Evolutionary conservation across 2,329 filamentous ascomycete species (phyloP).

Genomic region (Pseudocercospora pini-densiflorae): DNA sequence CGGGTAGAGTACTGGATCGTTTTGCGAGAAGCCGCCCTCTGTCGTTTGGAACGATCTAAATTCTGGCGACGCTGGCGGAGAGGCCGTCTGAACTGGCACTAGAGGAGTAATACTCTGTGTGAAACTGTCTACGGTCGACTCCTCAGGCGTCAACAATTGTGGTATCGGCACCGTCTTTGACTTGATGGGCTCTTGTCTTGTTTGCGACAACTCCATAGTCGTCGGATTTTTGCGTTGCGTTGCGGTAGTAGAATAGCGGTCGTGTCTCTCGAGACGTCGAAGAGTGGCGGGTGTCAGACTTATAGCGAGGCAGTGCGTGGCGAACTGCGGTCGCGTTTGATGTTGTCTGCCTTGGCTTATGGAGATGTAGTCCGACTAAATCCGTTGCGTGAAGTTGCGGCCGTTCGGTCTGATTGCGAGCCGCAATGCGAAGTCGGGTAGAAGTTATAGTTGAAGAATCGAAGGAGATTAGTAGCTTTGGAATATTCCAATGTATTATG

Average conservation of each 20-base stretch:
- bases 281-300: conserved; percentile 18
- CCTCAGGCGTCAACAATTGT: conserved; percentile 31
- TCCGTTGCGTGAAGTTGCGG: conserved; percentile 21
- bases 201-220: conserved; percentile 26
- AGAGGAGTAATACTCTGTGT: neutral
- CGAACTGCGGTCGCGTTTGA: conserved; percentile 27
- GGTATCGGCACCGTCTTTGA: conserved; percentile 14
- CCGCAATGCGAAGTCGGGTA: neutral
- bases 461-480: conserved; percentile 4
- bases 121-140: conserved; percentile 29
- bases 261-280: conserved; percentile 2
- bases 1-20: conserved; percentile 29
- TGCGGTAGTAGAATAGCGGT: conserved; percentile 4
- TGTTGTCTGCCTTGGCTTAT: conserved; percentile 23
- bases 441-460: neutral
- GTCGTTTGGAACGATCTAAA: conserved; percentile 22
- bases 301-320: conserved; percentile 25
- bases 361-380: conserved; percentile 25
- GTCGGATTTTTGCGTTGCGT: conserved; percentile 7
- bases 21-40: conserved; percentile 17
- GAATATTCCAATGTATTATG: conserved; percentile 12
- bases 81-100: conserved; percentile 19
- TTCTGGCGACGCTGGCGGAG: conserved; percentile 30
- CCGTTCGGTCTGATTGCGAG: conserved; percentile 1
- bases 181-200: conserved; percentile 22